Base-by-base conservation (phyloP, 2,329 filamentous ascomycete genomes). In the Monilinia polystroma region DNA sequence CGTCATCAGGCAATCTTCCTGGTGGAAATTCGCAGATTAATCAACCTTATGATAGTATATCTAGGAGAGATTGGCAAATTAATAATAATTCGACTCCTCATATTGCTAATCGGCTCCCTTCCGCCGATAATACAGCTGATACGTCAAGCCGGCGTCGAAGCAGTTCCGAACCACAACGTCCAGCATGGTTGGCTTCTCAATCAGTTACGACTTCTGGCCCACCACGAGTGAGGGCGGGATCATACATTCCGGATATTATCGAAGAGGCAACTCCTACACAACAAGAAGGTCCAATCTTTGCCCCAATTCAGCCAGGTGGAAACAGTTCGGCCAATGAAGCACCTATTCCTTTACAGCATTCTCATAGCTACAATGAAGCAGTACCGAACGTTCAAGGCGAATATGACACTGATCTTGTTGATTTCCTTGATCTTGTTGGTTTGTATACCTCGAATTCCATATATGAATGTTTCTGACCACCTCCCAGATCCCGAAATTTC, bases 361-460 rank as follows among this genome's bases (percentile, higher is more conserved):
- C 47, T 45, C 62, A 47, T 16, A 67, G 38, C 7, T 35, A 45
- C 10, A 52, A 45, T 20, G 64, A 62, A n/a, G 38, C 38, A 20
- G 41, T 41, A 14, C 62, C 23, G 32, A 29, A 14, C 41, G 20
- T 26, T 11, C 38, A 57, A 18, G 64, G 66, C 32, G 65, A 90
- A 68, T 90, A 90, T 73, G 84, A 85, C 35, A 78, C 83, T 14
- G 82, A 85, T 70, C 80, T 91, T 70, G 87, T 90, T 8, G 87
- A 90, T 76, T 78, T 90, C 20, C 78, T 91, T 60, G 88, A 91
- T 77, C 84, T 89, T 43, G 81, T 91, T 70, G 87, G 87, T 89
- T 49, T 20, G 68, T 64, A 63, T 35, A 23, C 43, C 53, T 41
- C 29, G n/a, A 51, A 29, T 16, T 43, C 16, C 16, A 32, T 3